Evolutionary conservation across 805 yeast genomes (phyloP), one percentile per base, ranked within the genome.

Genomic region (Candida nitratophila): DNA sequence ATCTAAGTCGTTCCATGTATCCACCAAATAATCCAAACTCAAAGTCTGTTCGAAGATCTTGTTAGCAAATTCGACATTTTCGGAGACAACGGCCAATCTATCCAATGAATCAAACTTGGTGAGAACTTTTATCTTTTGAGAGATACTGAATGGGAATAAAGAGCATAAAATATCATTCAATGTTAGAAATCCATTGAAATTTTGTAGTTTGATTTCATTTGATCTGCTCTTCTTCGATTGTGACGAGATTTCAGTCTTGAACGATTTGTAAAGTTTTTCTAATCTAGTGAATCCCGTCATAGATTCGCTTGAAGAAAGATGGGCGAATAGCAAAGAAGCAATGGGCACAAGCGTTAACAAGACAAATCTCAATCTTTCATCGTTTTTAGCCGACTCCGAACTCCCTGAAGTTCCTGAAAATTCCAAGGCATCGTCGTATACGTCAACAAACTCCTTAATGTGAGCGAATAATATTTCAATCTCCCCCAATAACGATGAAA

Each of bases 331-430:
- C 0, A 81, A 71, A 48, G 74, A 74, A 0, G 85, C 77, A 42
- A 82, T 59, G 0, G 89, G 89, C 11, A 82, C 71, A 19, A 82
- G 60, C 2, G 76, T 65, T 20, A 79, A 55, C 14, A 81, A 61
- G 32, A 61, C 53, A 15, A 51, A 55, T 34, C 43, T 47, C 17
- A 53, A 27, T n/a, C 35, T 41, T 5, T 45, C 41, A 34, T 53
- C 50, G 15, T 44, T 51, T 0, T 47, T 46, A 11, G 60, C 43
- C 5, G 44, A 45, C 6, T 50, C 49, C 31, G 55, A 56, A n/a
- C 51, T 54, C 30, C 53, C 39, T 7, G 4, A 2, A n/a, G 51
- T 53, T 30, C 53, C 39, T 3, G 6, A 3, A 4, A 43, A 26
- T 2, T 52, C 46, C 34, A 63, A 54, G 1, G 71, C 67, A 21